Conservation (phyloP, 2,329 filamentous ascomycete species). For the Alternaria gaisen region DNA sequence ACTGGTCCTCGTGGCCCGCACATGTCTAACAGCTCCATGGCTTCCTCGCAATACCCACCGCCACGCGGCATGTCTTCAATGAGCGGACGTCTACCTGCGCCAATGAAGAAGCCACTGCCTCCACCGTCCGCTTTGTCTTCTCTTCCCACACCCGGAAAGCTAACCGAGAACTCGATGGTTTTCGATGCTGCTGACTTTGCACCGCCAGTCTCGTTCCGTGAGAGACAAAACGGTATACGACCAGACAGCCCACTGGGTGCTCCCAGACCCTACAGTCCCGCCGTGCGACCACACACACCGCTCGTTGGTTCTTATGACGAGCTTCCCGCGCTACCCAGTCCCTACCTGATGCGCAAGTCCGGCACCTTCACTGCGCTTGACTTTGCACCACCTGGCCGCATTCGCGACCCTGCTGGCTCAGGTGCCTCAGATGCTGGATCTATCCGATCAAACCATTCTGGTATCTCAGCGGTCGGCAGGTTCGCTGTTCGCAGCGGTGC, state of each 20-base stretch:
- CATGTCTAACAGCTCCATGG: slow-evolving; percentile 61
- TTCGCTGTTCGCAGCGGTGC: slow-evolving; percentile 80
- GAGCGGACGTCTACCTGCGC: slow-evolving; percentile 46
- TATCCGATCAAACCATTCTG: slow-evolving; percentile 75
- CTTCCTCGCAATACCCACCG: slow-evolving; percentile 52
- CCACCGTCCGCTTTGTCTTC: slow-evolving; percentile 78
- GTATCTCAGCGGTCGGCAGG: slow-evolving; percentile 74
- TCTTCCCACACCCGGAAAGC: slow-evolving; percentile 83
- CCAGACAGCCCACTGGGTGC: slow-evolving; percentile 68
- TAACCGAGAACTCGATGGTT: slow-evolving; percentile 78
- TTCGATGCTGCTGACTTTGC: slow-evolving; percentile 85
- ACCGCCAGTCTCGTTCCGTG: slow-evolving; percentile 69
- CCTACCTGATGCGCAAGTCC: slow-evolving; percentile 79
- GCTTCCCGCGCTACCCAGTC: slow-evolving; percentile 83
- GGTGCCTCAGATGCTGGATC: slow-evolving; percentile 57
- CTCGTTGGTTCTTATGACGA: slow-evolving; percentile 88
- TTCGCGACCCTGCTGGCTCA: slow-evolving; percentile 59
- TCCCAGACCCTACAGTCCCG: slow-evolving; percentile 75
- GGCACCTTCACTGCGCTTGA: slow-evolving; percentile 80
- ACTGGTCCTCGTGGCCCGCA: slow-evolving; percentile 49
- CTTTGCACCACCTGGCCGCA: slow-evolving; percentile 80
- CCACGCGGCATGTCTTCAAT: slow-evolving; percentile 54
- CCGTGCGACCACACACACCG: slow-evolving; percentile 77
- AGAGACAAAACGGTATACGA: slow-evolving; percentile 71
- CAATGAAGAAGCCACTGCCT: slow-evolving; percentile 68